phyloP scores from a whole-genome alignment of 148 eudicot genomes.

The Rhododendron williamsianum region DNA sequence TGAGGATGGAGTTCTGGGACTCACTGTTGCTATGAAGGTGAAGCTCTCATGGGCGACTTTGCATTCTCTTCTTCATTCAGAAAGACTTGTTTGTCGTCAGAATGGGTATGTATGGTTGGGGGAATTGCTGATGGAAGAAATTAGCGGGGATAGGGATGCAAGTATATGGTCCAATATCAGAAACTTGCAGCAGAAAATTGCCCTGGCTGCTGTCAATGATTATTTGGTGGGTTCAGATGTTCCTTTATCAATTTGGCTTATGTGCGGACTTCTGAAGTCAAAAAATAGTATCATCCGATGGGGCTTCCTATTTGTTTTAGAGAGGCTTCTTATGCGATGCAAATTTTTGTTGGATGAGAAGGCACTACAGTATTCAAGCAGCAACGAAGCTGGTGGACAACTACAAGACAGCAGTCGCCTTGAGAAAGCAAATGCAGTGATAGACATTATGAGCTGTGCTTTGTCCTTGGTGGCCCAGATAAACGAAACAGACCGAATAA shows the following conservation, averaged over 20 bases:
- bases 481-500: slow-evolving; percentile 92
- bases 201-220: slow-evolving; percentile 67
- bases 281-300: slow-evolving; percentile 73
- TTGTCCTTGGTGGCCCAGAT: slow-evolving; percentile 85
- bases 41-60: slow-evolving; percentile 87
- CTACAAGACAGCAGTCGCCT: slow-evolving; percentile 41
- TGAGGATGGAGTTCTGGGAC: slow-evolving; percentile 43
- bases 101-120: slow-evolving; percentile 96
- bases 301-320: slow-evolving; percentile 83
- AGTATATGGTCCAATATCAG: slow-evolving; percentile 55
- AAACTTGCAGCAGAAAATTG: slow-evolving; percentile 66
- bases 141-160: slow-evolving; percentile 52
- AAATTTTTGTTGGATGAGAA: slow-evolving; percentile 83
- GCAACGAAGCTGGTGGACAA: slow-evolving; percentile 25
- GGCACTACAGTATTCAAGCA: slow-evolving; percentile 43
- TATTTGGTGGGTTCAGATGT: slow-evolving; percentile 52
- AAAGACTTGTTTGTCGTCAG: slow-evolving; percentile 66
- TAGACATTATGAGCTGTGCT: slow-evolving; percentile 87
- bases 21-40: slow-evolving; percentile 40
- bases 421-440: slow-evolving; percentile 85
- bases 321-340: slow-evolving; percentile 92
- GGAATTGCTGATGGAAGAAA: slow-evolving; percentile 80
- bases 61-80: slow-evolving; percentile 98
- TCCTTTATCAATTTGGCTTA: slow-evolving; percentile 79
- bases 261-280: slow-evolving; percentile 95